Percentiles rank a stretch among this genome's conserved stretches.
These are phyloP conservation scores for Erodium maritimum DNA, from an alignment of 345 rosid species.

Conservation along the genomic window DNA sequence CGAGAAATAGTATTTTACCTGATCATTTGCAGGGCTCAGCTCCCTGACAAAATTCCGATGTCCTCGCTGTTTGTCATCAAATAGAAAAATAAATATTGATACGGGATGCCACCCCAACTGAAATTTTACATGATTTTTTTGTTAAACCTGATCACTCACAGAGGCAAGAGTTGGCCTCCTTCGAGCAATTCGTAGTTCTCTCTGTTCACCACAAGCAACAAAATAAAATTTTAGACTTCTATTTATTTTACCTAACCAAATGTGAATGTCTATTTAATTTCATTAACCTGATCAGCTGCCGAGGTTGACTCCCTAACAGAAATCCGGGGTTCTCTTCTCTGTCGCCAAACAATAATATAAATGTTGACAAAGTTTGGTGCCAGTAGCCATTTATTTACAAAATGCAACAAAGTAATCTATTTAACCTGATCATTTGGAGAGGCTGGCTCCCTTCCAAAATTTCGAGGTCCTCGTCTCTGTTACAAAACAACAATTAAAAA, in stretches of 20 bases:
- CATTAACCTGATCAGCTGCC: neutral
- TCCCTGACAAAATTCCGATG: neutral
- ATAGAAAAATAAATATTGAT: no score
- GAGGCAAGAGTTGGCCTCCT: neutral
- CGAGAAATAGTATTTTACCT: neutral
- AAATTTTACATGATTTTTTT: neutral
- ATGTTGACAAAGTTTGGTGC: neutral
- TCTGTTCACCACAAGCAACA: neutral
- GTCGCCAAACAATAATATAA: neutral
- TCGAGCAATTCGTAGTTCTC: neutral
- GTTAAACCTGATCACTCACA: neutral
- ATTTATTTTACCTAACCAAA: no score
- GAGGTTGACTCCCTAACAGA: neutral
- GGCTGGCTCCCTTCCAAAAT: conserved; percentile 14
- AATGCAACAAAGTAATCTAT: neutral
- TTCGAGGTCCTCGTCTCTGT: conserved; percentile 12
- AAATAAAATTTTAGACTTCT: neutral
- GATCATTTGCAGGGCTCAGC: neutral
- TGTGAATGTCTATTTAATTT: neutral
- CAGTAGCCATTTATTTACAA: no score
- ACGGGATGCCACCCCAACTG: neutral
- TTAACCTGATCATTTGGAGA: conserved; percentile 20
- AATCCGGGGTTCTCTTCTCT: neutral
- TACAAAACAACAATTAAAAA: neutral
- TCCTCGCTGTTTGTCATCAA: neutral